Percentiles rank a stretch among this genome's conserved stretches.
Conservation (phyloP, 805 yeast genomes). For the Spathaspora girioi region DNA sequence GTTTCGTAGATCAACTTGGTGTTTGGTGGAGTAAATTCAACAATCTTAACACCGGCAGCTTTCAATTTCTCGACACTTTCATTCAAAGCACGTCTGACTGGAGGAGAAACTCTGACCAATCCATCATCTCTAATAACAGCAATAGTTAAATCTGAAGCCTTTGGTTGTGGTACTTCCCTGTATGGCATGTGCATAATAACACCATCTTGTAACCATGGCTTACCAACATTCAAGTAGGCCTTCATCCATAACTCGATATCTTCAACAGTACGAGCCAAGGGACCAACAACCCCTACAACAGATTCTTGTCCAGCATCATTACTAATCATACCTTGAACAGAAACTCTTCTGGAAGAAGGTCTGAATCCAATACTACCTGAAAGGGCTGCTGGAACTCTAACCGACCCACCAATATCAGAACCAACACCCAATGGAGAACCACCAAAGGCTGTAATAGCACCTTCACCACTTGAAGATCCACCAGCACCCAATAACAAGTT, state of each 20-base stretch:
- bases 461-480: constrained; percentile 46
- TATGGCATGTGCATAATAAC: constrained; percentile 49
- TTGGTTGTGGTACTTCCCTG: constrained; percentile 42
- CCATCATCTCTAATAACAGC: constrained; percentile 66
- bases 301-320: constrained; percentile 63
- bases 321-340: constrained; percentile 44
- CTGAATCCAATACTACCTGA: constrained; percentile 40
- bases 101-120: constrained; percentile 63
- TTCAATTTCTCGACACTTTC: constrained; percentile 50
- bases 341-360: constrained; percentile 34
- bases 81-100: constrained; percentile 54
- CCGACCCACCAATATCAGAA: constrained; percentile 42
- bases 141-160: constrained; percentile 46
- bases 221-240: constrained; percentile 55
- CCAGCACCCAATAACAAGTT: constrained; percentile 38
- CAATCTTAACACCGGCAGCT: constrained; percentile 55
- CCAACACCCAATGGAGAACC: constrained; percentile 40
- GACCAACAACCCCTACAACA: constrained; percentile 65
- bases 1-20: constrained; percentile 58
- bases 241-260: constrained; percentile 71
- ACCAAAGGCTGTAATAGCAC: constrained; percentile 39
- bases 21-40: constrained; percentile 55
- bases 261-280: constrained; percentile 59
- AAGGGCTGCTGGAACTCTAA: constrained; percentile 42
- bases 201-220: constrained; percentile 58